Evolutionary conservation across 768 basidiomycete species (phyloP).

Genomic region (Hypsizygus marmoreus): DNA sequence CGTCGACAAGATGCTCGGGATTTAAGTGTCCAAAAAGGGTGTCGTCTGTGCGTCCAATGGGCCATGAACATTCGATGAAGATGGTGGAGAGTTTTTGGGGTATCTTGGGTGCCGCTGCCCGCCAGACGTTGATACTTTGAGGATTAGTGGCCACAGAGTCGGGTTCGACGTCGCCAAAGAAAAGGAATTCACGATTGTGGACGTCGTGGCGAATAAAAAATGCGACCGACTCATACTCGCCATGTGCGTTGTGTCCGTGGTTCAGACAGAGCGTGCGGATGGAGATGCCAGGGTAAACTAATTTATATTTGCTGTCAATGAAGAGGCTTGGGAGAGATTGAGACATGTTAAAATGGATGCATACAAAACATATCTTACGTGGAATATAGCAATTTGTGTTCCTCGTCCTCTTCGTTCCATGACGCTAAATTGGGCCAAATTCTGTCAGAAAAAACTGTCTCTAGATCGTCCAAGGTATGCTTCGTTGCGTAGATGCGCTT

Average conservation of each 20-base stretch:
- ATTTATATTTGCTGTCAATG: constrained; percentile 52
- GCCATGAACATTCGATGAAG: constrained; percentile 95
- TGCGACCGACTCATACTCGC: constrained; percentile 75
- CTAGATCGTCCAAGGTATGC: constrained; percentile 66
- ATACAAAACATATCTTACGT: constrained; percentile 44
- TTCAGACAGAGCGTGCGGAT: constrained; percentile 68
- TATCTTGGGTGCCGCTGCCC: constrained; percentile 75
- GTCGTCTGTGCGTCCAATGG: constrained; percentile 66
- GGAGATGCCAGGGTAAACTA: constrained; percentile 57
- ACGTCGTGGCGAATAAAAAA: constrained; percentile 80
- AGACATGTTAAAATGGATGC: constrained; percentile 9
- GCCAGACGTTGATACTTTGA: constrained; percentile 76
- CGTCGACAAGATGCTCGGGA: constrained; percentile 76
- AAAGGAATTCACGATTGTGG: constrained; percentile 72
- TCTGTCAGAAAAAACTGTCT: constrained; percentile 72
- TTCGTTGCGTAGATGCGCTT: constrained; percentile 66
- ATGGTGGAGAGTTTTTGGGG: constrained; percentile 69
- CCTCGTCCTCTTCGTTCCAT: constrained; percentile 64
- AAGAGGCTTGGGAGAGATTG: constrained; percentile 41
- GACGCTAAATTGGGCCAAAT: constrained; percentile 88
- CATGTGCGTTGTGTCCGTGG: constrained; percentile 63
- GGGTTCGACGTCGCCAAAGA: constrained; percentile 94
- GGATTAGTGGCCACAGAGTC: constrained; percentile 66
- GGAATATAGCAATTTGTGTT: constrained; percentile 62
- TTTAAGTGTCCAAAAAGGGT: constrained; percentile 84